Base-by-base conservation (phyloP, 2,329 filamentous ascomycete species). In the Ceratocystis variospora region DNA sequence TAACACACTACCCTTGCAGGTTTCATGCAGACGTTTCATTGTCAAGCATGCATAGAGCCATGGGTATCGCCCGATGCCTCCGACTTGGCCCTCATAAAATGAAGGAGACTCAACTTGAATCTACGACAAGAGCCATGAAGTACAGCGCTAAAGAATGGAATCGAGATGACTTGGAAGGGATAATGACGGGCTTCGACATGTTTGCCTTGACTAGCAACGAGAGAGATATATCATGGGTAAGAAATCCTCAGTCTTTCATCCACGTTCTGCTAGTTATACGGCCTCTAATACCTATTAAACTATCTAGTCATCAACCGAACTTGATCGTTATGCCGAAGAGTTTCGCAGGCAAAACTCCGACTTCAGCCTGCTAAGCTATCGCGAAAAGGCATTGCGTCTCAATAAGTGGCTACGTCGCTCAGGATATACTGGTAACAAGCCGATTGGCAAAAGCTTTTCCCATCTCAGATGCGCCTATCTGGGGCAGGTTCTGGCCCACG, bases 161-260 rank as follows among this genome's bases (percentile, higher is more conserved):
- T 28, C 46, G 48, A 61, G 37, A 19, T 22, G 62, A 66, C 64
- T 37, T 96, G 22, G 92, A 96, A 73, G 81, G 83, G 67, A 87
- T 87, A 1, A 77, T 97, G 17, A 88, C 86, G 22, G 88, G 87
- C 15, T 96, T 95, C 74, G 94, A 97, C 74, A 82, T 97, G 75
- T 97, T 97, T 75, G 84, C 96, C 59, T 78, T 93, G 33, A 84
- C 87, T 70, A 87, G 87, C 65, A 81, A 84, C 19, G 79, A 81
- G 37, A 85, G 87, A n/a, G 90, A 95, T 72, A 76, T 93, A 63
- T 81, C 88, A 66, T 85, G 90, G 76, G 87, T 87, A 76, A 67
- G 81, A 15, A 61, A 19, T 41, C 37, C 10, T 41, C 12, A 41
- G 37, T 5, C 37, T 41, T 15, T 12, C 3, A 41, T 41, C 37